These are phyloP conservation scores for Aspergillus persii DNA, from an alignment of 2,329 filamentous ascomycete species.

Conservation along the genomic window DNA sequence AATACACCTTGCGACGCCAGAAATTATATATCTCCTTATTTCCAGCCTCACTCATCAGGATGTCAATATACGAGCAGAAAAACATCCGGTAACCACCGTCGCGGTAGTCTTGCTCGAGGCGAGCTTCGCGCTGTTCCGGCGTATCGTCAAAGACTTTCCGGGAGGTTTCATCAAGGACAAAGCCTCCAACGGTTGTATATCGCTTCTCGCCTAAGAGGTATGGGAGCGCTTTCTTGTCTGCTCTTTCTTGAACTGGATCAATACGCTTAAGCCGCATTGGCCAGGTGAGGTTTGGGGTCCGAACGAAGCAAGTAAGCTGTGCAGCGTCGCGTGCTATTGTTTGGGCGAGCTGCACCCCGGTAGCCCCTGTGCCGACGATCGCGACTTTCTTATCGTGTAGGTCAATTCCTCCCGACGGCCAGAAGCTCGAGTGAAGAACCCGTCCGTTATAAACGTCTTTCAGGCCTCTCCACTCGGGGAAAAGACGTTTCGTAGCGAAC, in stretches of 20 bases:
- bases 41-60: conserved; percentile 44
- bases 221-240: no score
- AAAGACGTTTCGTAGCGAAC: conserved; percentile 47
- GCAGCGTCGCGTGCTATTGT: conserved; percentile 15
- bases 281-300: conserved; percentile 26
- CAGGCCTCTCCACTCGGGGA: no score
- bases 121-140: conserved; percentile 48
- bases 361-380: conserved; percentile 44
- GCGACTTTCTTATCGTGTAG: conserved; percentile 40
- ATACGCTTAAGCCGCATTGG: no score
- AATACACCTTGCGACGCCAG: conserved; percentile 54
- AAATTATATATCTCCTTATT: conserved; percentile 57
- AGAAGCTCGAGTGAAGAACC: conserved; percentile 43
- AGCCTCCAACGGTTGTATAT: no score
- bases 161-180: no score
- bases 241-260: no score
- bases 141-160: neutral
- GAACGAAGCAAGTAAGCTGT: conserved; percentile 23
- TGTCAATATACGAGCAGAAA: conserved; percentile 53
- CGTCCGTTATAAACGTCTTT: no score
- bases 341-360: conserved; percentile 38
- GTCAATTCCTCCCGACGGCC: conserved; percentile 34
- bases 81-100: conserved; percentile 56
- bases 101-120: conserved; percentile 51
- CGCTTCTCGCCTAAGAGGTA: no score